Percentiles rank a stretch among this genome's conserved stretches.
Conservation (phyloP, 1,284 basidiomycete species). For the Fomitopsis pinicola region DNA sequence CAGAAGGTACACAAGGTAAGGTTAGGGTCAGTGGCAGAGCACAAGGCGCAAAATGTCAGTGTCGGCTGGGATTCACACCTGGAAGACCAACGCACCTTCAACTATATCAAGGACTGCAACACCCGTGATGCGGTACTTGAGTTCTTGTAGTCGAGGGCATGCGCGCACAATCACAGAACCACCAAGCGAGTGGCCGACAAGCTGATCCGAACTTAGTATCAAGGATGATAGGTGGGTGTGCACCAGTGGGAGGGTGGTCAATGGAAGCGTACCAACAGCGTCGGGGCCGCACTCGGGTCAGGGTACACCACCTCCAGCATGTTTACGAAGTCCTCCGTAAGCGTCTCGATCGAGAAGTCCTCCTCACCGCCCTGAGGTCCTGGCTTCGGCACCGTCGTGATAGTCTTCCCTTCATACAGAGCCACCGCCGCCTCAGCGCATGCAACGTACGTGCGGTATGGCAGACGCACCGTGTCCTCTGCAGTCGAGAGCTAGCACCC, state of each 20-base stretch:
- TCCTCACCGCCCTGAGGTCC: slow-evolving; percentile 41
- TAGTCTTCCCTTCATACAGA: slow-evolving; percentile 23
- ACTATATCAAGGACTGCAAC: slow-evolving; percentile 94
- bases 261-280: slow-evolving; percentile 57
- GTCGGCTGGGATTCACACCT: not conserved
- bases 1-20: no score
- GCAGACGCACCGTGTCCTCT: slow-evolving; percentile 77
- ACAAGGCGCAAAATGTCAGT: not conserved
- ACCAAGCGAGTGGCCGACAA: slow-evolving; percentile 90
- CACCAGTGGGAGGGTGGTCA: not conserved
- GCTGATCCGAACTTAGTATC: slow-evolving; percentile 34
- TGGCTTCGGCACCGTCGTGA: slow-evolving; percentile 3
- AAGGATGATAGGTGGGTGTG: not conserved
- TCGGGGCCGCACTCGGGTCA: slow-evolving; percentile 57
- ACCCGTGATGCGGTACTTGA: slow-evolving; percentile 72
- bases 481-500: slow-evolving; percentile 82
- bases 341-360: slow-evolving; percentile 70
- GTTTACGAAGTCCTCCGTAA: slow-evolving; percentile 69
- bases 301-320: slow-evolving; percentile 70
- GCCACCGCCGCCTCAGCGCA: not conserved
- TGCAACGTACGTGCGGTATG: no score
- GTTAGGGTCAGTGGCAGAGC: no score
- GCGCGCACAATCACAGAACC: slow-evolving; percentile 81
- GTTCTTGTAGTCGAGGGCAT: slow-evolving; percentile 60
- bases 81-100: slow-evolving; percentile 57